Conservation (phyloP, 495 filamentous ascomycete genomes). For the Glonium stellatum region DNA sequence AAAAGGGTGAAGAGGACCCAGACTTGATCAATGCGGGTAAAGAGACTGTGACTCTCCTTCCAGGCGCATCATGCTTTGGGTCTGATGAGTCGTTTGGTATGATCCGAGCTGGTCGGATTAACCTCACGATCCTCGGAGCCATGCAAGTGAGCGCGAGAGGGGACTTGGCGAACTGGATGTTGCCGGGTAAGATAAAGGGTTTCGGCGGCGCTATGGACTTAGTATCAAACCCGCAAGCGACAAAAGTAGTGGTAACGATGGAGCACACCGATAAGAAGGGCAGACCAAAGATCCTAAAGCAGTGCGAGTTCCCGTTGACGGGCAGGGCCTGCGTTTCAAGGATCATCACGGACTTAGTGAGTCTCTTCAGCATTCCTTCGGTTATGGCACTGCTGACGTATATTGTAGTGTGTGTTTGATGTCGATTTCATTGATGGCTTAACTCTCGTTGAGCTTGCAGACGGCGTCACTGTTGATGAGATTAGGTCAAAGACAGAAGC, state of each 20-base stretch:
- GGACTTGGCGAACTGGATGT: slow-evolving; percentile 59
- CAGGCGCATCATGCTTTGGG: slow-evolving; percentile 52
- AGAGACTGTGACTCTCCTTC: slow-evolving; percentile 52
- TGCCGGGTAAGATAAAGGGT: slow-evolving; percentile 58
- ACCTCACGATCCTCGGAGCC: slow-evolving; percentile 54
- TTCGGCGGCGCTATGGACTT: slow-evolving; percentile 61
- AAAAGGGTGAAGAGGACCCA: slow-evolving; percentile 47
- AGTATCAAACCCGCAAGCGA: slow-evolving; percentile 51
- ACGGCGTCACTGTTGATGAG: slow-evolving; percentile 48
- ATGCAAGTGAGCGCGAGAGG: slow-evolving; percentile 53
- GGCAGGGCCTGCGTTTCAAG: slow-evolving; percentile 41
- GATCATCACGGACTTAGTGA: slow-evolving; percentile 53
- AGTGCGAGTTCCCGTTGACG: slow-evolving; percentile 50
- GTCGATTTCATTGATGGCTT: slow-evolving; percentile 47
- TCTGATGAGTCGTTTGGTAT: slow-evolving; percentile 54
- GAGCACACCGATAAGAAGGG: slow-evolving; percentile 58
- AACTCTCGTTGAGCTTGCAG: slow-evolving; percentile 50
- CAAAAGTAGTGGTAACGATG: slow-evolving; percentile 56
- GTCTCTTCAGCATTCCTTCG: slow-evolving; percentile 17
- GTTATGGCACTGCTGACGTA: slow-evolving; percentile 8
- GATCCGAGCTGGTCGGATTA: slow-evolving; percentile 55
- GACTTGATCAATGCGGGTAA: slow-evolving; percentile 59
- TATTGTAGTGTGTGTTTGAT: slow-evolving; percentile 48
- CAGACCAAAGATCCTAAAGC: slow-evolving; percentile 51
- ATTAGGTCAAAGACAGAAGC: slow-evolving; percentile 50